phyloP scores from a whole-genome alignment of 2,329 filamentous ascomycete genomes.

The Alternaria sp. region DNA sequence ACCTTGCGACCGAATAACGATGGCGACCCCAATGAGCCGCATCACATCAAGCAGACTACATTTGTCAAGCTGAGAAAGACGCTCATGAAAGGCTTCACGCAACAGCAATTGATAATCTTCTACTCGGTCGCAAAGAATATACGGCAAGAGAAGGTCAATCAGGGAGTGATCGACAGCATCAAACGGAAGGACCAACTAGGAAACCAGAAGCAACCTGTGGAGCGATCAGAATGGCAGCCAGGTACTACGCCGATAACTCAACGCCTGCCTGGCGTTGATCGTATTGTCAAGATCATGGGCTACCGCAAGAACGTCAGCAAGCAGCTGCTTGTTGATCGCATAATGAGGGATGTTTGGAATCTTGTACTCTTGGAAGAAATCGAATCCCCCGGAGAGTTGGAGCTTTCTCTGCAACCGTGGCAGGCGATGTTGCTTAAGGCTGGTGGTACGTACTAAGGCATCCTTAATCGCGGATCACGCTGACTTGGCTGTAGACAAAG shows the following conservation, averaged over 20 bases:
- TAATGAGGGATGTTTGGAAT: constrained; percentile 44
- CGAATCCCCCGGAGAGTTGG: constrained; percentile 44
- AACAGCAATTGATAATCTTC: constrained; percentile 40
- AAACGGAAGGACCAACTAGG: constrained; percentile 14
- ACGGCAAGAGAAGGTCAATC: constrained; percentile 17
- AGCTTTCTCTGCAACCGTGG: constrained; percentile 43
- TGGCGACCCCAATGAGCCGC: constrained; percentile 26
- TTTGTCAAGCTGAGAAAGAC: constrained; percentile 33
- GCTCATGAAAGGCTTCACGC: constrained; percentile 38
- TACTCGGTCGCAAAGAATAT: constrained; percentile 37
- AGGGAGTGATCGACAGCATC: constrained; percentile 25
- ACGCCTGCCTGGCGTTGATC: constrained; percentile 34
- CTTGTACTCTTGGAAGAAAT: constrained; percentile 45
- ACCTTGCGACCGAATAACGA: constrained; percentile 36
- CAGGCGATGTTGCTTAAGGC: constrained; percentile 39
- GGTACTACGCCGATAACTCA: constrained; percentile 32
- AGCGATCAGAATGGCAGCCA: constrained; percentile 43
- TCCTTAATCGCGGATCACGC: background rate
- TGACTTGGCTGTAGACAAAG: constrained; percentile 21
- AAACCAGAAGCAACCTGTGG: constrained; percentile 18
- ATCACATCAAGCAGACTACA: constrained; percentile 36
- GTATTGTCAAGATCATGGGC: constrained; percentile 5
- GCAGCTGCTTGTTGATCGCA: constrained; percentile 40
- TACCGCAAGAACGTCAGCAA: constrained; percentile 31
- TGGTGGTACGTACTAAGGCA: constrained; percentile 23